Evolutionary conservation across 306 rosid genomes (phyloP).

Genomic region (Citrullus amarus): DNA sequence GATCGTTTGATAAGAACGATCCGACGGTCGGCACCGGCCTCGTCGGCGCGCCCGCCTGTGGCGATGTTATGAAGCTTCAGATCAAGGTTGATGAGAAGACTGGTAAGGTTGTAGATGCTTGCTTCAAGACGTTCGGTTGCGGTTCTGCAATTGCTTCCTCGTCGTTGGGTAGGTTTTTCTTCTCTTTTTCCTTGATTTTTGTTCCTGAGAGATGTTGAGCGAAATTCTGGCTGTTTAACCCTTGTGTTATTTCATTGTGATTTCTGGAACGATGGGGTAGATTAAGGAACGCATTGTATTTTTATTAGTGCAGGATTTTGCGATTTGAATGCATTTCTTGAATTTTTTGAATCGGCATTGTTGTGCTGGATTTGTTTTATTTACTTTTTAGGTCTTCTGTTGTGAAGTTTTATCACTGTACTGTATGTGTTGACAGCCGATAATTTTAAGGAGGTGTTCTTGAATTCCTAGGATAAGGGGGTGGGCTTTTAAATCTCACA

Average conservation of each 20-base stretch:
- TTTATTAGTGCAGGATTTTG: not conserved
- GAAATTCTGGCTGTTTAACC: not conserved
- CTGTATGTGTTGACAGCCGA: not conserved
- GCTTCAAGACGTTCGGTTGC: constrained; percentile 88
- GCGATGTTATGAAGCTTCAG: constrained; percentile 92
- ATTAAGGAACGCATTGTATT: not conserved
- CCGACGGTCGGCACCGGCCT: constrained; percentile 76
- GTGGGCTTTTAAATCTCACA: not conserved
- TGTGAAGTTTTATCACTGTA: not conserved
- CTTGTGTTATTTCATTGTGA: not conserved
- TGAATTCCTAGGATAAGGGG: not conserved
- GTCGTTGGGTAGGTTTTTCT: constrained; percentile 48
- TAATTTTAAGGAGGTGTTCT: not conserved
- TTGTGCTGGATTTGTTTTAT: not conserved
- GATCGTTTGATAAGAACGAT: constrained; percentile 71
- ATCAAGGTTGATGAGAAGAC: constrained; percentile 67
- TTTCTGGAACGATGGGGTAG: not conserved
- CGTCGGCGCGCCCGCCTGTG: constrained; percentile 89
- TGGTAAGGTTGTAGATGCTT: constrained; percentile 73
- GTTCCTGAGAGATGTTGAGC: not conserved
- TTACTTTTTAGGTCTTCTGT: not conserved
- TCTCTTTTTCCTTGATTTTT: not conserved
- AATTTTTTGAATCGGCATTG: not conserved
- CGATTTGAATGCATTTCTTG: not conserved
- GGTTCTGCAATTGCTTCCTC: constrained; percentile 94